phyloP scores from a whole-genome alignment of 176 grass and related monocot species.

The Avena insularis region DNA sequence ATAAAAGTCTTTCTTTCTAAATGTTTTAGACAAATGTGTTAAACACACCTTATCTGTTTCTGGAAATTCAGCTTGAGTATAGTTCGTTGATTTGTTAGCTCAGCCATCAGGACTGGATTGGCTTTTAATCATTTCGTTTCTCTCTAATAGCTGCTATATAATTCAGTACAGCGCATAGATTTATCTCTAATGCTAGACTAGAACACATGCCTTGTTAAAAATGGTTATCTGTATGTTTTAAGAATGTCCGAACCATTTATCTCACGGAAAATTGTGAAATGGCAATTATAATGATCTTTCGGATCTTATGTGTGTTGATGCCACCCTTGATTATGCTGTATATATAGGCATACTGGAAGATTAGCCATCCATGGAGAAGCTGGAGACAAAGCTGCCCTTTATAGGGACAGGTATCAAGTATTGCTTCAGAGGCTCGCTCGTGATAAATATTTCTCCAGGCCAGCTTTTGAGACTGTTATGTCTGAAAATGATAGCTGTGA shows the following conservation, averaged over 20 bases:
- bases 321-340: background rate
- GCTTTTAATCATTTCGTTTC: background rate
- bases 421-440: conserved; percentile 85
- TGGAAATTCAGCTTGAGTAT: background rate
- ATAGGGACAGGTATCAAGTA: conserved; percentile 80
- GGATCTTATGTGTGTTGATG: conserved; percentile 18
- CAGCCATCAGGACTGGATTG: background rate
- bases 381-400: conserved; percentile 77
- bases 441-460: conserved; percentile 92
- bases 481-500: conserved; percentile 68
- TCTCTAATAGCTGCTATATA: background rate
- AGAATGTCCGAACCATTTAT: background rate
- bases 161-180: background rate
- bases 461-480: conserved; percentile 72
- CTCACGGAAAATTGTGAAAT: background rate
- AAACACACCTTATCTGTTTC: background rate
- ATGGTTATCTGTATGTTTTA: background rate
- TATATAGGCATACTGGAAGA: conserved; percentile 67
- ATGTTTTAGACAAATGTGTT: background rate
- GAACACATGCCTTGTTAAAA: conserved; percentile 8
- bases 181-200: conserved; percentile 1
- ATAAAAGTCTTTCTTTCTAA: background rate
- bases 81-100: background rate
- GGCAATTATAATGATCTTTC: background rate
- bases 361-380: conserved; percentile 86